Evolutionary conservation across 2,329 filamentous ascomycete genomes (phyloP).

Genomic region (Ceratocystis ficicola): DNA sequence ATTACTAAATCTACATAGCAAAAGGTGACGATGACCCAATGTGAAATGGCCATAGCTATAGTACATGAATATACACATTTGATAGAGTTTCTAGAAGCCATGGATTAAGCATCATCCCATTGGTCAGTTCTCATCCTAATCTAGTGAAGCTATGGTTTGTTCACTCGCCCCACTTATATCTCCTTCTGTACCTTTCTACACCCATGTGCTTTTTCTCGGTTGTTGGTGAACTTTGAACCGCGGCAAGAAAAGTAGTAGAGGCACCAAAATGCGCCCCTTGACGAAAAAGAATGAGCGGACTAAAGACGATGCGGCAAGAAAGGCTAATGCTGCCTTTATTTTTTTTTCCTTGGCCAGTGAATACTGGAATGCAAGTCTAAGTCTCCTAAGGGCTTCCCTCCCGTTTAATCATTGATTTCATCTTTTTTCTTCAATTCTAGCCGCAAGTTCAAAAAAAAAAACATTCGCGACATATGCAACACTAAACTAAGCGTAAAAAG

Average conservation of each 20-base stretch:
- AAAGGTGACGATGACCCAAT: neutral
- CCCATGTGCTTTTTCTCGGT: constrained; percentile 9
- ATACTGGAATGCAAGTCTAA: neutral
- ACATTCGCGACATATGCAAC: neutral
- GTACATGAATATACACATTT: neutral
- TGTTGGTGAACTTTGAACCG: constrained; percentile 11
- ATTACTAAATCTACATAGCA: neutral
- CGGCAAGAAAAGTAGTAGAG: constrained; percentile 3
- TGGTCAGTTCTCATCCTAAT: too few relatives aligned
- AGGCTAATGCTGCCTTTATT: neutral
- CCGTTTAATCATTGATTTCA: neutral
- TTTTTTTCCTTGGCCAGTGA: neutral
- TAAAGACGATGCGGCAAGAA: neutral
- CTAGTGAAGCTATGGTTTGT: too few relatives aligned
- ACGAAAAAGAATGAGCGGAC: neutral
- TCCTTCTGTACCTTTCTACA: neutral
- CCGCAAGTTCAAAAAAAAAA: neutral
- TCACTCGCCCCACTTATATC: neutral
- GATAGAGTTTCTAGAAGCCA: neutral
- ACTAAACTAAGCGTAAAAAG: neutral
- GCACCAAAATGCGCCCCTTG: neutral
- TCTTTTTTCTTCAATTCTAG: neutral
- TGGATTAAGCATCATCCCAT: too few relatives aligned
- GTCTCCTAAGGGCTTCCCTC: too few relatives aligned
- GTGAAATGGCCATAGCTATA: neutral